Evolutionary conservation across 1,284 basidiomycete genomes (phyloP).

Genomic region (Moesziomyces sp.): DNA sequence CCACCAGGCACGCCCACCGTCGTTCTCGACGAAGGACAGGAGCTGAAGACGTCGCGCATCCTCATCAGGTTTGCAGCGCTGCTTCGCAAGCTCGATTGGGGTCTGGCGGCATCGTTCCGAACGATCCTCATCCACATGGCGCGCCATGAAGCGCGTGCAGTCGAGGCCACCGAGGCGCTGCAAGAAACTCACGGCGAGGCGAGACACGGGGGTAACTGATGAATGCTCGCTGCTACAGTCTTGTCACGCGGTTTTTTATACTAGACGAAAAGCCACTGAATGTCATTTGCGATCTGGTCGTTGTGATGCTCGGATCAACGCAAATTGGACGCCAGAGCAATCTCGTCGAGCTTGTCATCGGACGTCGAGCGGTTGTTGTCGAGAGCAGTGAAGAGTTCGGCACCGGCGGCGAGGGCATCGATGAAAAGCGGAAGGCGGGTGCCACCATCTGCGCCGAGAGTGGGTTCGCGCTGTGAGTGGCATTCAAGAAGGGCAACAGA

Average conservation of each 20-base stretch:
- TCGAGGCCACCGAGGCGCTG: not conserved
- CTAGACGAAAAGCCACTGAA: no score
- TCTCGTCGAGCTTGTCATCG: constrained; percentile 12
- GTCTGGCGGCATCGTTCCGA: constrained; percentile 14
- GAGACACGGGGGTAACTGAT: not conserved
- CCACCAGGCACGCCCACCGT: not conserved
- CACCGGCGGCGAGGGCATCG: constrained; percentile 51
- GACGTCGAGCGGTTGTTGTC: not conserved
- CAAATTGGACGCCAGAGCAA: constrained; percentile 30
- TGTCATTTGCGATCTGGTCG: no score
- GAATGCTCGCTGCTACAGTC: no score
- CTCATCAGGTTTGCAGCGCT: constrained; percentile 8
- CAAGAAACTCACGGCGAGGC: not conserved
- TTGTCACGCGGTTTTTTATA: no score
- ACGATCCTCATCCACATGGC: constrained; percentile 23
- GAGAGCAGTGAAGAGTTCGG: constrained; percentile 33
- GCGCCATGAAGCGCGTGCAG: constrained; percentile 6
- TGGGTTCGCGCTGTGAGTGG: constrained; percentile 31
- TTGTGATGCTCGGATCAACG: not conserved
- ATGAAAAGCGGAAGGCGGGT: constrained; percentile 55
- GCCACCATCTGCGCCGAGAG: constrained; percentile 46
- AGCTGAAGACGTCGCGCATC: constrained; percentile 8
- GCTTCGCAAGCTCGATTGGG: constrained; percentile 17
- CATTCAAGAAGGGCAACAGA: not conserved
- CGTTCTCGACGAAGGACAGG: not conserved